Base-by-base conservation (phyloP, 768 basidiomycete species). In the Cystobasidium onofrii region DNA sequence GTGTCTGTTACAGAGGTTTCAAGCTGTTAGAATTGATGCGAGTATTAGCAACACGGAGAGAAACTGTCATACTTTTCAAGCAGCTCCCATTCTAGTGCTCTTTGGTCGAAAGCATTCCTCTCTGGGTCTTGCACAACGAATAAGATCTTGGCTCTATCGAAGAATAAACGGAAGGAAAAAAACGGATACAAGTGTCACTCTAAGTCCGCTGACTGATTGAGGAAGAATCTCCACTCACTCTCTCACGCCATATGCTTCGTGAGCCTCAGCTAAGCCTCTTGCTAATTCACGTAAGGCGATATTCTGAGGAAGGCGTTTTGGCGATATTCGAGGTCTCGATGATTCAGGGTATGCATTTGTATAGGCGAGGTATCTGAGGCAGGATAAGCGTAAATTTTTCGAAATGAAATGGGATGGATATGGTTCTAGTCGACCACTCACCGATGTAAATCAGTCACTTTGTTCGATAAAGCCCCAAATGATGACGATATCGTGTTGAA, bases 401-500 rank as follows among this genome's bases (percentile, higher is more conserved):
- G 77, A 0, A 95, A 84, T 80, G 91, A 88, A 77, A 6, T 33
- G 46, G 29, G 10, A 54, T 2, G 20, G 33, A 62, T 36, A 36
- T 64, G 33, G 33, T 39, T 17, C 3, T 44, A 36, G 36, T 7
- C 27, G 27, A n/a, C 6, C 1, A 77, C 83, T 62, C 76, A 92
- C 91, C 88, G 84, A 81, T 98, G 95, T 79, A 97, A 80, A 27
- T 86, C 86, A 1, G 89, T 84, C 12, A 85, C 83, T 20, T 43
- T 83, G 84, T 90, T 84, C 0, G 90, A 90, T 17, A 97, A 83
- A 0, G 88, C 79, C 0, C 92, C 95, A 80, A 97, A 95, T 0
- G 92, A 93, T 0, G 88, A 87, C 1, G 93, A 91, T 75, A 97
- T 94, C 10, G 95, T 96, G 80, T 99, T 99, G 83, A 97, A 96